Evolutionary conservation across 169 alveolate genomes (phyloP).

Genomic region (Babesia caballi): DNA sequence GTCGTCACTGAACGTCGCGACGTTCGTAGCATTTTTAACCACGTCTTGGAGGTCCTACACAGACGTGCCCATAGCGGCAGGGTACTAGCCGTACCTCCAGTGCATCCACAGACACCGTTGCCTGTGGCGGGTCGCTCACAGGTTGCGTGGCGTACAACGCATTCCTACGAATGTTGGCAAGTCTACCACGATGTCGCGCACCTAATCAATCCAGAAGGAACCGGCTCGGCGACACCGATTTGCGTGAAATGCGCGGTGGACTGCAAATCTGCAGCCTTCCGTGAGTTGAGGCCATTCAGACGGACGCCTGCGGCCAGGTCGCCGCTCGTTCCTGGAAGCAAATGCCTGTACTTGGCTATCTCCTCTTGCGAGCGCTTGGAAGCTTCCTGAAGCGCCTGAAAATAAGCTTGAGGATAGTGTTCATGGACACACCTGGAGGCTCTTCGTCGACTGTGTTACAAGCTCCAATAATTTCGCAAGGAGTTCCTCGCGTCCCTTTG

Average conservation of each 20-base stretch:
- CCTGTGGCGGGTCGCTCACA: slow-evolving; percentile 38
- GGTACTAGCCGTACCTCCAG: slow-evolving; percentile 26
- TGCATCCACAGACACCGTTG: slow-evolving; percentile 44
- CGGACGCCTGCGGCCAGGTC: not conserved
- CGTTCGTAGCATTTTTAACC: slow-evolving; percentile 31
- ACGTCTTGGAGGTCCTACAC: slow-evolving; percentile 31
- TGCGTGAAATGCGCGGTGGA: not conserved
- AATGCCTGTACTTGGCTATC: slow-evolving; percentile 5
- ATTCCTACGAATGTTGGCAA: slow-evolving; percentile 3
- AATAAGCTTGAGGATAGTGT: not conserved
- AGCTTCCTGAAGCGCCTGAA: slow-evolving; percentile 1
- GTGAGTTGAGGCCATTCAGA: not conserved
- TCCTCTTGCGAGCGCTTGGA: not conserved
- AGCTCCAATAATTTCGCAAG: not conserved
- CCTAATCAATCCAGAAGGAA: not conserved
- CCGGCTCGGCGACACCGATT: not conserved
- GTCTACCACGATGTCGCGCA: not conserved
- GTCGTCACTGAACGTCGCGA: slow-evolving; percentile 46
- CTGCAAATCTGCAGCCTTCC: not conserved
- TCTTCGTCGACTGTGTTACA: slow-evolving; percentile 16
- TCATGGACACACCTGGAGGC: slow-evolving; percentile 5
- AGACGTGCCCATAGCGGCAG: not conserved
- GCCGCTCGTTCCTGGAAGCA: not conserved
- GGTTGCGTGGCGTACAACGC: slow-evolving; percentile 60
- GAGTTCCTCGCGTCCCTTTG: not conserved